Evolutionary conservation across 78 protist species (phyloP).

Genomic region (Trichosphaerium sp.): DNA sequence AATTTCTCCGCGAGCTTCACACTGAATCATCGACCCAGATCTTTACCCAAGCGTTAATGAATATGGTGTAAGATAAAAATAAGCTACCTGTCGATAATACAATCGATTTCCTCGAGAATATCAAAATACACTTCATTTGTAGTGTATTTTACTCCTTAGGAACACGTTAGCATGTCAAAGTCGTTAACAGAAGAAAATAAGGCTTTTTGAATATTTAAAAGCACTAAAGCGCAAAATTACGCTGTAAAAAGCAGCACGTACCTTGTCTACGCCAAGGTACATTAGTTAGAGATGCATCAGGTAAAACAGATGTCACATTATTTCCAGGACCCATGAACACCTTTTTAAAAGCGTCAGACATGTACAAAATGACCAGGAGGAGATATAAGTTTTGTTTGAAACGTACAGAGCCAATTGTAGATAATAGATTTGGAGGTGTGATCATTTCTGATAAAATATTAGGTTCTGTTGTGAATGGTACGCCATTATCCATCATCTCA

Average conservation of each 20-base stretch:
- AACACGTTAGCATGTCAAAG: too few relatives aligned
- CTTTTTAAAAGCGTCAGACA: neutral
- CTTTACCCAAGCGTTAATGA: neutral
- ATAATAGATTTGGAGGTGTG: constrained; percentile 52
- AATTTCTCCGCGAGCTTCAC: constrained; percentile 51
- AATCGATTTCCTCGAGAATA: constrained; percentile 73
- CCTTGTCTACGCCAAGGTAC: constrained; percentile 82
- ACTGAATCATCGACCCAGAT: constrained; percentile 21
- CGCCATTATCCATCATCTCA: constrained; percentile 84
- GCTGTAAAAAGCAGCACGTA: too few relatives aligned
- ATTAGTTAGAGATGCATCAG: neutral
- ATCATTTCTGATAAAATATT: constrained; percentile 69
- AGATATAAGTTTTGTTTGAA: neutral
- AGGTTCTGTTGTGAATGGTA: constrained; percentile 82
- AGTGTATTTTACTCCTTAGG: constrained; percentile 63
- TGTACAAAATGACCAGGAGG: neutral
- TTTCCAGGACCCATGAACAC: neutral
- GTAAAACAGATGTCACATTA: neutral
- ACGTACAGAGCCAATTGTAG: neutral
- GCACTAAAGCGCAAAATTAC: too few relatives aligned
- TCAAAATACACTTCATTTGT: constrained; percentile 81
- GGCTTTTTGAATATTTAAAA: too few relatives aligned
- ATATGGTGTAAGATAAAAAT: neutral
- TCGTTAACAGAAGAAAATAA: too few relatives aligned
- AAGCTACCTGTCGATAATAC: constrained; percentile 38